These are phyloP conservation scores for Zygoascus bituminiphila DNA, from an alignment of 805 yeast species.

Conservation along the genomic window DNA sequence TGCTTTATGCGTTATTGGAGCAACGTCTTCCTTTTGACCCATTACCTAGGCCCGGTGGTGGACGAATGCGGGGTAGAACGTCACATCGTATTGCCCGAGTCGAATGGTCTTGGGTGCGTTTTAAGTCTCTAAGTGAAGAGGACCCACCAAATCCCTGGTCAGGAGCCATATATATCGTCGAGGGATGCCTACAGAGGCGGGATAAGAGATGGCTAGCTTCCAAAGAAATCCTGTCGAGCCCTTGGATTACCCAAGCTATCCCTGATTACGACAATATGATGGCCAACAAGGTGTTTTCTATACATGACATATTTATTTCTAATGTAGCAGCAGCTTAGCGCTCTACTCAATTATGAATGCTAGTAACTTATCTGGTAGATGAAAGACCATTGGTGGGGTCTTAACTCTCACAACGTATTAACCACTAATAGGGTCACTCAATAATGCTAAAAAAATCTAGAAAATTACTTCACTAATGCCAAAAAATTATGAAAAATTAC, in stretches of 20 bases:
- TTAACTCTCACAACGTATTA: no score
- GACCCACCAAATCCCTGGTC: slow-evolving; percentile 28
- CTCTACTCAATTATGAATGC: no score
- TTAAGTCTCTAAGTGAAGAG: slow-evolving; percentile 29
- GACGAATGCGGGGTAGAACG: slow-evolving; percentile 42
- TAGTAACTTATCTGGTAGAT: no score
- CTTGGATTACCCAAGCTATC: slow-evolving; percentile 17
- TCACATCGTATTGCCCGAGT: slow-evolving; percentile 88
- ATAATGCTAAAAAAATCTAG: no score
- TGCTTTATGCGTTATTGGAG: slow-evolving; percentile 78
- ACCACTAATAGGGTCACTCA: no score
- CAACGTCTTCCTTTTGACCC: slow-evolving; percentile 88
- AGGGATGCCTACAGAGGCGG: slow-evolving; percentile 40
- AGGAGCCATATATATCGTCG: slow-evolving; percentile 44
- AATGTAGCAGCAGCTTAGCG: no score
- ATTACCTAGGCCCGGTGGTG: slow-evolving; percentile 39
- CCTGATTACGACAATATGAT: neutral
- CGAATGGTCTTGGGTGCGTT: slow-evolving; percentile 78
- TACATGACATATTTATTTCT: neutral
- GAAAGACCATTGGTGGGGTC: no score
- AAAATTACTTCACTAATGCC: no score
- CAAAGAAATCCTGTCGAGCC: slow-evolving; percentile 15
- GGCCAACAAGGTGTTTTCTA: neutral
- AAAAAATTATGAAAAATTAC: no score
- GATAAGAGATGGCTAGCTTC: slow-evolving; percentile 34